Percentiles rank a stretch among this genome's conserved stretches.
Conservation (phyloP, 2,329 filamentous ascomycete species). For the Aspergillus hortae region DNA sequence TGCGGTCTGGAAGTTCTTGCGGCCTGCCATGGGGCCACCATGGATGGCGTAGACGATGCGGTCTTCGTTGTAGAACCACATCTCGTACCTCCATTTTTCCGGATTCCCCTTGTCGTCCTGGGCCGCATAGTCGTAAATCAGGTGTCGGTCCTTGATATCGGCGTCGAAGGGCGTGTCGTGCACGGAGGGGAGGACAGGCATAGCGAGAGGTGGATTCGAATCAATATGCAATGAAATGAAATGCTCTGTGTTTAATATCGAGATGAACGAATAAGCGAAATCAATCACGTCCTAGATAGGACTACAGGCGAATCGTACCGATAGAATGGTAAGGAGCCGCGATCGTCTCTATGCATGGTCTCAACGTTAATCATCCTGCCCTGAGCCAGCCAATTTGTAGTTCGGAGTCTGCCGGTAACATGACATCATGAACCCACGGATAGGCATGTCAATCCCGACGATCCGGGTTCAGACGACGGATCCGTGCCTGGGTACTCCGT, state of each 20-base stretch:
- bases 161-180: slow-evolving; percentile 41
- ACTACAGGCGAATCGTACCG: no score
- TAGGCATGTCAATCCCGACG: slow-evolving; percentile 4
- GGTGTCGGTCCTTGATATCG: slow-evolving; percentile 53
- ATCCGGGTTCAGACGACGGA: slow-evolving; percentile 1
- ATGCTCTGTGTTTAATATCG: no score
- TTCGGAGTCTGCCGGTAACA: neutral
- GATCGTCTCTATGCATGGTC: no score
- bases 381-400: neutral
- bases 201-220: slow-evolving; percentile 1
- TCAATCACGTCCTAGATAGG: no score
- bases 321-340: no score
- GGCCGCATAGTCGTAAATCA: slow-evolving; percentile 57
- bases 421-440: slow-evolving; percentile 6
- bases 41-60: slow-evolving; percentile 59
- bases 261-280: no score
- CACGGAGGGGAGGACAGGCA: slow-evolving; percentile 19
- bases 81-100: slow-evolving; percentile 60
- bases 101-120: slow-evolving; percentile 47
- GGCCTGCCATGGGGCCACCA: slow-evolving; percentile 57
- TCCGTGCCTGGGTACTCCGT: neutral
- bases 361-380: neutral
- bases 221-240: no score
- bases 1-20: slow-evolving; percentile 52
- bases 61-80: slow-evolving; percentile 57